These are phyloP conservation scores for Brassica balearica DNA, from an alignment of 441 rosid species.

Conservation along the genomic window DNA sequence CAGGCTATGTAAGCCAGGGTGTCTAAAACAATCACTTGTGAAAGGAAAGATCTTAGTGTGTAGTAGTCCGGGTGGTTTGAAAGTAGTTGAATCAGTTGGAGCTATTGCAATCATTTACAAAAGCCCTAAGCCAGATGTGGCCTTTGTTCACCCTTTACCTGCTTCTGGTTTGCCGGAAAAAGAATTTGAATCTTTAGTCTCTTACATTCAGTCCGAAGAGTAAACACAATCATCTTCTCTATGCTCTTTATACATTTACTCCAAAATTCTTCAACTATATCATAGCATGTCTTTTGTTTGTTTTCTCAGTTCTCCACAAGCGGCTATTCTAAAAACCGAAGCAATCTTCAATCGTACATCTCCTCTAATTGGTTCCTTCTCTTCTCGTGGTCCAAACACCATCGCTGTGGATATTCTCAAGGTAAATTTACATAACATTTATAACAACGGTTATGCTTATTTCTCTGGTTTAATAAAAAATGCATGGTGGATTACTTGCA, in stretches of 20 bases:
- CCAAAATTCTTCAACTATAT: not conserved
- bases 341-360: constrained; percentile 17
- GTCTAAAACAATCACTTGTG: not conserved
- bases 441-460: not conserved
- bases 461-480: not conserved
- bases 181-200: constrained; percentile 12
- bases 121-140: not conserved
- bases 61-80: not conserved
- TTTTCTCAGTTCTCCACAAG: constrained; percentile 20
- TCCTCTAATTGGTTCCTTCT: constrained; percentile 30
- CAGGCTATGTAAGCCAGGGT: not conserved
- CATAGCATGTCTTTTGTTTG: not conserved
- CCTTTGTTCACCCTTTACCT: constrained; percentile 36
- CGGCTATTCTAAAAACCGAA: constrained; percentile 27
- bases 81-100: constrained; percentile 24
- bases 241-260: not conserved
- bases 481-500: constrained; percentile 22
- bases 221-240: constrained; percentile 20
- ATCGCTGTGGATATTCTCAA: constrained; percentile 30
- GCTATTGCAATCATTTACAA: constrained; percentile 39
- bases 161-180: constrained; percentile 19
- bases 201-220: constrained; percentile 44
- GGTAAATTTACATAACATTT: constrained; percentile 12
- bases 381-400: constrained; percentile 41
- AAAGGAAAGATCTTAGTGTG: constrained; percentile 31